Evolutionary conservation across 208 protist genomes (phyloP).

Genomic region (Herpetomonas samuelpessoai): DNA sequence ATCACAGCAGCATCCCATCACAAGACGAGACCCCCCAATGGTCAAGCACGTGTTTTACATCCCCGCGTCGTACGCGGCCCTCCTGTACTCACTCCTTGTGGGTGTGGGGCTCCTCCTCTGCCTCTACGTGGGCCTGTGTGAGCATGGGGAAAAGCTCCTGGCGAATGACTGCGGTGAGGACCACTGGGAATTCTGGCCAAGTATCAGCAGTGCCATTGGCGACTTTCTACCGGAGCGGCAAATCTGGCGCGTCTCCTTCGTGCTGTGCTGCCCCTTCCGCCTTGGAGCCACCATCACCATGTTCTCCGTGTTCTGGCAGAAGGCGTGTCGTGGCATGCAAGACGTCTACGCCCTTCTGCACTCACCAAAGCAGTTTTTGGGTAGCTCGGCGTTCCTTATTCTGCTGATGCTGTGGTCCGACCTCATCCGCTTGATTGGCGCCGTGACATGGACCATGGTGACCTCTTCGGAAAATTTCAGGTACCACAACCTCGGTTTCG

Average conservation of each 20-base stretch:
- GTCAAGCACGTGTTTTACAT: slow-evolving; percentile 71
- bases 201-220: slow-evolving; percentile 63
- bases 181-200: slow-evolving; percentile 77
- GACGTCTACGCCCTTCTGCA: slow-evolving; percentile 32
- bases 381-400: slow-evolving; percentile 46
- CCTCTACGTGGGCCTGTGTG: slow-evolving; percentile 44
- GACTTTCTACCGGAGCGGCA: slow-evolving; percentile 73
- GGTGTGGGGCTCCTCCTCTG: slow-evolving; percentile 35
- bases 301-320: slow-evolving; percentile 66
- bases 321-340: slow-evolving; percentile 35
- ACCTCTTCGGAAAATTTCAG: slow-evolving; percentile 46
- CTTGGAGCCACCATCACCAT: slow-evolving; percentile 41
- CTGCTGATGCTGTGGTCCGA: slow-evolving; percentile 52
- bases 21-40: too few relatives aligned
- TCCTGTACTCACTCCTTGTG: slow-evolving; percentile 54
- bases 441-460: slow-evolving; percentile 55
- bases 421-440: slow-evolving; percentile 35
- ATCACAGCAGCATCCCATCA: too few relatives aligned
- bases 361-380: slow-evolving; percentile 24
- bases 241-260: slow-evolving; percentile 56
- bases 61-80: slow-evolving; percentile 54
- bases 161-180: slow-evolving; percentile 42
- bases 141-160: slow-evolving; percentile 51
- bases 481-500: slow-evolving; percentile 66
- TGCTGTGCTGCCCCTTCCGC: slow-evolving; percentile 55